Percentiles rank a stretch among this genome's conserved stretches.
Evolutionary conservation across 768 basidiomycete genomes (phyloP).

Genomic region (Mycena chlorophos): DNA sequence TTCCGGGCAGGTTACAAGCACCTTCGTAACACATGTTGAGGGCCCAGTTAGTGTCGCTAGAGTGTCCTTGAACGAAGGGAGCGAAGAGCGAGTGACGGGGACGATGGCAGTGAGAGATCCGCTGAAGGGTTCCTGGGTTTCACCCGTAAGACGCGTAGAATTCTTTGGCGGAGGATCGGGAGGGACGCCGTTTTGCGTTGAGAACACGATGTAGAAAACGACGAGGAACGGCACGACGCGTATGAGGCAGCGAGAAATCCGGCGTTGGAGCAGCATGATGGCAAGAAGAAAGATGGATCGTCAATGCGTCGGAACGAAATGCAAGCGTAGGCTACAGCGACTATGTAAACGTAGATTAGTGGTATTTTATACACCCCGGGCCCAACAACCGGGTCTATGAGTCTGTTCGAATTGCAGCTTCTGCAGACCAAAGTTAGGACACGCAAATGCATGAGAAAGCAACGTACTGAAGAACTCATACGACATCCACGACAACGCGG

Average conservation of each 20-base stretch:
- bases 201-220: constrained; percentile 9
- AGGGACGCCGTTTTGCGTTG: not conserved
- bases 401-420: constrained; percentile 63
- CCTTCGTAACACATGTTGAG: constrained; percentile 39
- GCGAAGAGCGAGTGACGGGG: constrained; percentile 41
- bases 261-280: constrained; percentile 11
- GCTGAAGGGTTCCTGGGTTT: not conserved
- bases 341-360: constrained; percentile 7
- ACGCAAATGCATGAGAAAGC: not conserved
- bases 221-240: constrained; percentile 17
- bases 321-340: constrained; percentile 12
- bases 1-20: constrained; percentile 50
- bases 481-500: constrained; percentile 95
- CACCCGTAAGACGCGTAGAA: not conserved
- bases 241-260: constrained; percentile 14
- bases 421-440: constrained; percentile 34
- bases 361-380: constrained; percentile 4
- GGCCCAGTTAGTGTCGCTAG: constrained; percentile 42
- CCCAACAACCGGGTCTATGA: constrained; percentile 25
- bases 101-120: constrained; percentile 50
- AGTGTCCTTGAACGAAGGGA: constrained; percentile 33
- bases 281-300: constrained; percentile 2
- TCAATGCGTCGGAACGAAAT: too few species aligned
- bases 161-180: not conserved
- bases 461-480: constrained; percentile 98